Percentiles rank a stretch among this genome's conserved stretches.
Evolutionary conservation across 225 moss, liverwort and hornwort species (phyloP).

Genomic region (Marchantia paleacea): DNA sequence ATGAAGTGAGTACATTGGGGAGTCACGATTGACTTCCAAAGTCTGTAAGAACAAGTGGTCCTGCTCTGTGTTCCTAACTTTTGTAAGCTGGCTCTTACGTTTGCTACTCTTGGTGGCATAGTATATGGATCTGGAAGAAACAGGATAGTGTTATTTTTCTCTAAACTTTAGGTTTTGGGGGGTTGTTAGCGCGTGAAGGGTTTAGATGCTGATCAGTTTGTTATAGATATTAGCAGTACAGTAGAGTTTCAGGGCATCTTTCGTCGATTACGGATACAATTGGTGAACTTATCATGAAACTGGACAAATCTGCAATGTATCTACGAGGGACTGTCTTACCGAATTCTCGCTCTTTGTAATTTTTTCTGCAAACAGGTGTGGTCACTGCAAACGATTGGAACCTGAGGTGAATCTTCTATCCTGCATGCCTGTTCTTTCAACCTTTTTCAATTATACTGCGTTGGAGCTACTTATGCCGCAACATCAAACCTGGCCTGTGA

Average conservation of each 20-base stretch:
- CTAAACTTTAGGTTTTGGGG: too few relatives aligned
- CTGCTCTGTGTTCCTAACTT: background rate
- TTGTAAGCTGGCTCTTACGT: background rate
- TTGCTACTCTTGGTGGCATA: background rate
- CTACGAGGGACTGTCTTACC: background rate
- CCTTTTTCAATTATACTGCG: background rate
- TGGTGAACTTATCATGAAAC: too few relatives aligned
- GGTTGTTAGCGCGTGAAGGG: background rate
- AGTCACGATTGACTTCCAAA: background rate
- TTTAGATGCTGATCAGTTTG: background rate
- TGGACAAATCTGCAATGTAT: background rate
- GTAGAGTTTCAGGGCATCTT: too few relatives aligned
- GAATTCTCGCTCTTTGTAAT: background rate
- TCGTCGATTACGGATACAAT: too few relatives aligned
- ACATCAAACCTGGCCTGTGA: background rate
- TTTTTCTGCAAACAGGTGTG: slow-evolving; percentile 50
- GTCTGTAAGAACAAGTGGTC: background rate
- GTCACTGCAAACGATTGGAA: slow-evolving; percentile 75
- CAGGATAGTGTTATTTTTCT: too few relatives aligned
- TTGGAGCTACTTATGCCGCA: background rate
- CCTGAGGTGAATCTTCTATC: slow-evolving; percentile 54
- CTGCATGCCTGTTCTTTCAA: background rate
- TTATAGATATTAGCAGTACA: too few relatives aligned
- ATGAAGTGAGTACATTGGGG: too few relatives aligned
- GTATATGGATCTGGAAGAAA: too few relatives aligned